These are phyloP conservation scores for Sugiyamaella japonica DNA, from an alignment of 1,139 yeast genomes.

Conservation along the genomic window DNA sequence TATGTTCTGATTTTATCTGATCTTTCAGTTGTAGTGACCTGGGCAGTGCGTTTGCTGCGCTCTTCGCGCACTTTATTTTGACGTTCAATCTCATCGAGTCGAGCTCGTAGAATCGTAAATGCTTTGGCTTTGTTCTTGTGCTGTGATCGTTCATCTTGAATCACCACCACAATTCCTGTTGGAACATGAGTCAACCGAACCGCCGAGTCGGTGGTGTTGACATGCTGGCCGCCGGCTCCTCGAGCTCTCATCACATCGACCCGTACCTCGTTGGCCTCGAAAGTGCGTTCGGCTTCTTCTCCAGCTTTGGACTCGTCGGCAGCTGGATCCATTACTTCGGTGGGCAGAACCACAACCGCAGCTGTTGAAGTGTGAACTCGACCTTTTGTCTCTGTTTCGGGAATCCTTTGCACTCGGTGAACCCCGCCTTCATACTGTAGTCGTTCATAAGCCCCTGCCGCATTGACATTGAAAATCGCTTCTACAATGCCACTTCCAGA, in stretches of 20 bases:
- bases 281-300: constrained; percentile 66
- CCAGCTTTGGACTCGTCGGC: constrained; percentile 33
- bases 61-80: constrained; percentile 65
- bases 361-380: constrained; percentile 95
- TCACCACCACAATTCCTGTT: constrained; percentile 82
- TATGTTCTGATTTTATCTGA: constrained; percentile 93
- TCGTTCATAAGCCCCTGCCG: constrained; percentile 71
- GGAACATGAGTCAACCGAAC: constrained; percentile 92
- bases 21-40: constrained; percentile 85
- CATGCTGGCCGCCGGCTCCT: constrained; percentile 99
- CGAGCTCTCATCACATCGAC: constrained; percentile 96
- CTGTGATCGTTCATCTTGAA: constrained; percentile 95
- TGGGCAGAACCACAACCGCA: constrained; percentile 91
- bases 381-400: constrained; percentile 91
- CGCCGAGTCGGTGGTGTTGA: constrained; percentile 96
- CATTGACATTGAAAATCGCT: constrained; percentile 71
- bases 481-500: constrained; percentile 70
- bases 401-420: constrained; percentile 92
- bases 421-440: constrained; percentile 91
- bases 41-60: constrained; percentile 68
- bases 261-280: constrained; percentile 84
- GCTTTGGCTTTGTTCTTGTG: constrained; percentile 97
- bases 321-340: constrained; percentile 58
- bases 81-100: constrained; percentile 80
- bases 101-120: constrained; percentile 72